A percentile compares a stretch with the other conserved stretches of the same genome.
Evolutionary conservation across 2,329 filamentous ascomycete genomes (phyloP).

Genomic region (Fusarium sp.): DNA sequence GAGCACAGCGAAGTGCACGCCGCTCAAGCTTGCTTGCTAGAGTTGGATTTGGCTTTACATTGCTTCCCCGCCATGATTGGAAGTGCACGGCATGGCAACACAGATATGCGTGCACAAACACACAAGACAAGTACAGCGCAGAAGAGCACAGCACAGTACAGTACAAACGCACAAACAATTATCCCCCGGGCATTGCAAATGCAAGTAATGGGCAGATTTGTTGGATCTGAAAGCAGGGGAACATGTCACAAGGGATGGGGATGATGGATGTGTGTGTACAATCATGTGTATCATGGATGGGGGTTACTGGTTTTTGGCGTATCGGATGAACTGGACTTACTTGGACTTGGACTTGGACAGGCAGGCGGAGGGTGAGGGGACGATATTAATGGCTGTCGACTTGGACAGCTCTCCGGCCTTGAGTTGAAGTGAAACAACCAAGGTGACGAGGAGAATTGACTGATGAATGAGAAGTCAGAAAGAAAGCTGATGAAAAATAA

Average conservation of each 20-base stretch:
- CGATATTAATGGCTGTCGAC: slow-evolving; percentile 37
- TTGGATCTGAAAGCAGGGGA: slow-evolving; percentile 29
- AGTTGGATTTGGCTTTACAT: slow-evolving; percentile 40
- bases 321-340: background rate
- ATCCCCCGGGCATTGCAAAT: slow-evolving; percentile 33
- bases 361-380: slow-evolving; percentile 38
- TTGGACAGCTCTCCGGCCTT: slow-evolving; percentile 45
- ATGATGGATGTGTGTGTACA: slow-evolving; percentile 35
- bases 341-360: too few relatives aligned
- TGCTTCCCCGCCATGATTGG: slow-evolving; percentile 22
- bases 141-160: background rate
- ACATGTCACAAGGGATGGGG: slow-evolving; percentile 24
- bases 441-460: slow-evolving; percentile 39
- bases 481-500: slow-evolving; percentile 17
- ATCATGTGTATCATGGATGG: slow-evolving; percentile 36
- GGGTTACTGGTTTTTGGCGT: slow-evolving; percentile 13
- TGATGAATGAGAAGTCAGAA: background rate
- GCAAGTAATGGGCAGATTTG: slow-evolving; percentile 30
- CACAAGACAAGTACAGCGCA: slow-evolving; percentile 17
- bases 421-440: slow-evolving; percentile 5
- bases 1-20: slow-evolving; percentile 7
- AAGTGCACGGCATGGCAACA: slow-evolving; percentile 26
- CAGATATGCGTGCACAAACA: slow-evolving; percentile 26
- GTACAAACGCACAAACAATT: slow-evolving; percentile 23
- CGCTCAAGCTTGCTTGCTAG: slow-evolving; percentile 36